Percentiles rank a stretch among this genome's conserved stretches.
These are phyloP conservation scores for Metschnikowia peoriensis DNA, from an alignment of 805 yeast genomes.

Conservation along the genomic window DNA sequence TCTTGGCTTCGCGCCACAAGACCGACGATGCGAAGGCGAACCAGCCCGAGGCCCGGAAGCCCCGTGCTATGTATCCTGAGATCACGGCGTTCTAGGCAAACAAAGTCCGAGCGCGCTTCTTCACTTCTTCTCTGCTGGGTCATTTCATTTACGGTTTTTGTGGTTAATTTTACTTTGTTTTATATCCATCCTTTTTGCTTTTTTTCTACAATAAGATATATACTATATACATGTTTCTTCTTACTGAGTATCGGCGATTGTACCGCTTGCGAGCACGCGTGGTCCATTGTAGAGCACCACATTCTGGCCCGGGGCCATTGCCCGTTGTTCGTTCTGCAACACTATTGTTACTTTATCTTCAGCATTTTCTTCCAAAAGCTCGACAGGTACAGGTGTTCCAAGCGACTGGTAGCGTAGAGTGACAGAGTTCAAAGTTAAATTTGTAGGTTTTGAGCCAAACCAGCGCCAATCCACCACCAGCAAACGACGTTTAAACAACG, in stretches of 20 bases:
- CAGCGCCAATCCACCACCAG: slow-evolving; percentile 41
- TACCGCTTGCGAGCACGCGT: slow-evolving; percentile 51
- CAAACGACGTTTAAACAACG: slow-evolving; percentile 48
- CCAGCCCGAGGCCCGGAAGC: slow-evolving; percentile 5
- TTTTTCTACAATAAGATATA: background rate
- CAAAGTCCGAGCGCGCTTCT: background rate
- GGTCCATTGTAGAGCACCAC: slow-evolving; percentile 69
- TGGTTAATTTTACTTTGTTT: background rate
- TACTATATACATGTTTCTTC: slow-evolving; percentile 1
- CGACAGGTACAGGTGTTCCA: slow-evolving; percentile 52
- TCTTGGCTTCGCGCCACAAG: slow-evolving; percentile 23
- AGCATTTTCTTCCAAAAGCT: slow-evolving; percentile 17
- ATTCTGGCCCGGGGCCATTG: slow-evolving; percentile 89
- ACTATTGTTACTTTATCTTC: slow-evolving; percentile 12
- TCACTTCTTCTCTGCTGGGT: background rate
- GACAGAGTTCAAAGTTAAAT: slow-evolving; percentile 21
- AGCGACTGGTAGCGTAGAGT: slow-evolving; percentile 71
- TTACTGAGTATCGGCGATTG: slow-evolving; percentile 3
- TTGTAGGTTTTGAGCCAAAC: slow-evolving; percentile 2
- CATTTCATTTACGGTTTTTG: background rate
- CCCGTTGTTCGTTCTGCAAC: slow-evolving; percentile 52
- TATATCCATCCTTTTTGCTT: background rate
- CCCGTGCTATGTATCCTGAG: slow-evolving; percentile 33
- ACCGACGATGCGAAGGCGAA: background rate
- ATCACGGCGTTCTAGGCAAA: slow-evolving; percentile 36